Conservation (phyloP, 2,329 filamentous ascomycete genomes). For the Exophiala aquamarina region DNA sequence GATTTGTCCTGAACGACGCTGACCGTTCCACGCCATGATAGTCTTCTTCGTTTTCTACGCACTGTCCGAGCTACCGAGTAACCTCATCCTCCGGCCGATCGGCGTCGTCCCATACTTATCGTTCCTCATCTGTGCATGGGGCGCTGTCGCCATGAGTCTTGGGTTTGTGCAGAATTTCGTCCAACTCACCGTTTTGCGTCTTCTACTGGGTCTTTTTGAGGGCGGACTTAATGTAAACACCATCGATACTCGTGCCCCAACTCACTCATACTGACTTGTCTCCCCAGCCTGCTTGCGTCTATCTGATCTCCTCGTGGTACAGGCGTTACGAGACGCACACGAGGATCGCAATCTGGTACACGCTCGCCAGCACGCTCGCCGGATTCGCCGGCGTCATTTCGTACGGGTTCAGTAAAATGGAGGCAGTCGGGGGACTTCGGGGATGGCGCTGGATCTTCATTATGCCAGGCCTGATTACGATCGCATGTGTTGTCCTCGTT, state of each 20-base stretch:
- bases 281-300: slow-evolving; percentile 7
- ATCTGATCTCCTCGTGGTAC: slow-evolving; percentile 19
- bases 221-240: slow-evolving; percentile 16
- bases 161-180: slow-evolving; percentile 28
- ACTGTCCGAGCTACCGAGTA: slow-evolving; percentile 49
- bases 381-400: slow-evolving; percentile 1
- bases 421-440: not conserved
- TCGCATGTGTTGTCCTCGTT: not conserved
- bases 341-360: not conserved
- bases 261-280: not conserved
- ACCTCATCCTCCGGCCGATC: slow-evolving; percentile 36
- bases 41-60: slow-evolving; percentile 58
- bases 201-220: slow-evolving; percentile 39
- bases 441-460: slow-evolving; percentile 71
- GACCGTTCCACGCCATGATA: slow-evolving; percentile 31
- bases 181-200: slow-evolving; percentile 31
- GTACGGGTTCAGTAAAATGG: slow-evolving; percentile 3
- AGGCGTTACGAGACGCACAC: slow-evolving; percentile 14
- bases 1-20: not conserved
- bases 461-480: slow-evolving; percentile 52
- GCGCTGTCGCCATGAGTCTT: slow-evolving; percentile 34
- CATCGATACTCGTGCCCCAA: not conserved
- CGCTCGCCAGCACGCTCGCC: not conserved
- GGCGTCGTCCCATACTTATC: slow-evolving; percentile 2
- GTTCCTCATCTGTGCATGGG: slow-evolving; percentile 1